Evolutionary conservation across 805 yeast species (phyloP), one percentile per base, ranked within the genome.

Genomic region (Sugiyamaella smithiae): DNA sequence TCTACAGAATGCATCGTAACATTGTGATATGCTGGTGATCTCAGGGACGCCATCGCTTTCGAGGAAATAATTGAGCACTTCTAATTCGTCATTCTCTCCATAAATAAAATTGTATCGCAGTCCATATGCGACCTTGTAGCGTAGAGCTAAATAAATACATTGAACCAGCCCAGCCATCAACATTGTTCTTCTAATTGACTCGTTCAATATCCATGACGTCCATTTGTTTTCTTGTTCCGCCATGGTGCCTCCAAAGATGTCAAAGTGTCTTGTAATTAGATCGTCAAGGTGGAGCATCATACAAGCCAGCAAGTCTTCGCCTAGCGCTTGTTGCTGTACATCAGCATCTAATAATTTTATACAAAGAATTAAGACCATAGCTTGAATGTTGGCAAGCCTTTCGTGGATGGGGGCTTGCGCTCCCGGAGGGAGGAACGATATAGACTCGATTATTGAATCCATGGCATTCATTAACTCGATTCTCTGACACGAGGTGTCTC

Each of bases 61-160:
- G 28, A 42, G 38, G 37, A 42, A 29, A 48, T 32, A 32, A 42
- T 17, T 31, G 43, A 26, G 11, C 29, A 26, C 7, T 11, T 11
- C 9, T 11, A 26, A 26, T 26, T 26, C 9, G 29, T 26, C 11
- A 26, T 26, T 11, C 11, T 7, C 29, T 26, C 29, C 29, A 26
- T 26, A 26, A 26, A 26, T 26, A 11, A 26, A 26, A 26, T 26
- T 26, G 29, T 26, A 26, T 26, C 11, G 7, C 7, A 26, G 29
- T 7, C 29, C 29, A 26, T 26, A 26, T 26, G 29, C 29, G 11
- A 26, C 9, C 7, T 11, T 26, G 29, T 26, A 26, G 7, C 29
- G 29, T 26, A 26, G 11, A 8, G 29, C 11, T 11, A 26, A 26
- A 26, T 26, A 26, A 7, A 26, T 8, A 26, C 29, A 26, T 11